Percentiles rank a stretch among this genome's conserved stretches.
Conservation (phyloP, 2,329 filamentous ascomycete genomes). For the Xylaria multiplex region DNA sequence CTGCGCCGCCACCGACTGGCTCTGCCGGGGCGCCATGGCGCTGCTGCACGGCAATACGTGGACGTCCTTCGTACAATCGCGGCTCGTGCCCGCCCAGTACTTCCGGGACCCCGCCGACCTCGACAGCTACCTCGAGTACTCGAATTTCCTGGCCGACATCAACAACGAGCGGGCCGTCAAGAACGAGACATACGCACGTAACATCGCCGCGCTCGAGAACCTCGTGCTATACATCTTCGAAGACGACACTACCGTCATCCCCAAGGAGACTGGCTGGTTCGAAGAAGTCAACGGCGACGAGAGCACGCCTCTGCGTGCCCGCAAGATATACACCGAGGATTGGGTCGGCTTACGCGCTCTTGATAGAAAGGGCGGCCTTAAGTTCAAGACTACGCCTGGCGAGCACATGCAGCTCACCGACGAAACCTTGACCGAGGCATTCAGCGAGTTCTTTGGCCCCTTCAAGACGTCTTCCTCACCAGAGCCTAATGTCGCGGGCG, state of each 20-base stretch:
- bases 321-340: constrained; percentile 84
- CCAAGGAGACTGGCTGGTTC: constrained; percentile 93
- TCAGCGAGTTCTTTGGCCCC: constrained; percentile 73
- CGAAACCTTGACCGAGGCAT: constrained; percentile 71
- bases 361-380: constrained; percentile 80
- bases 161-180: constrained; percentile 88
- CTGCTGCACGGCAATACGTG: constrained; percentile 84
- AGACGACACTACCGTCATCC: constrained; percentile 85
- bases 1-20: constrained; percentile 76
- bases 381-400: constrained; percentile 78
- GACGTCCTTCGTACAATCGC: constrained; percentile 78
- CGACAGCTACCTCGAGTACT: constrained; percentile 78
- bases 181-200: constrained; percentile 77
- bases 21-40: constrained; percentile 83
- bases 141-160: constrained; percentile 92
- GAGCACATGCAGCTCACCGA: constrained; percentile 84
- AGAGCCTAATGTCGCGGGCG: constrained; percentile 2
- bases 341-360: constrained; percentile 87
- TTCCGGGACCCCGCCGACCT: constrained; percentile 78
- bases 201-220: constrained; percentile 75
- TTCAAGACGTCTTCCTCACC: constrained; percentile 44
- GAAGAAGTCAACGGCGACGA: constrained; percentile 81
- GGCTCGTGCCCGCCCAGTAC: constrained; percentile 93
- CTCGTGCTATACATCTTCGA: constrained; percentile 92
- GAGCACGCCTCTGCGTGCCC: constrained; percentile 73